Evolutionary conservation across 768 basidiomycete species (phyloP), one percentile per base, ranked within the genome.

Genomic region (Pisolithus sp.): DNA sequence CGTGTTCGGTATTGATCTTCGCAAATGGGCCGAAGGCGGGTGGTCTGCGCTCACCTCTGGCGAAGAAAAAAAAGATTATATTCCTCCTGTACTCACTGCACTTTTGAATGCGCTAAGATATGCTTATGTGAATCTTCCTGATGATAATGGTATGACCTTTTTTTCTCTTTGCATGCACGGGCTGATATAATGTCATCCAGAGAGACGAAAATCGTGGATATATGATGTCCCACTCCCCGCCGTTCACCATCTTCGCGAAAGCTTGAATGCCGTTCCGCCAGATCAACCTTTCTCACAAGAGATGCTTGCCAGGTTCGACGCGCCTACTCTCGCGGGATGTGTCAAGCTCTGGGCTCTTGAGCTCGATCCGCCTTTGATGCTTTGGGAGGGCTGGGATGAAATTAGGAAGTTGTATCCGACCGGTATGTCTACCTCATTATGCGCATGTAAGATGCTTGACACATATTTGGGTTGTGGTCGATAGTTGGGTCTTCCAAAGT

Each of bases 351-450:
- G 92, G 89, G 64, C 85, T 21, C 74, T 96, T n/a, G 94, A 98
- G 66, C 78, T 98, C 24, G 83, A 92, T 62, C 89, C 91, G 7
- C 93, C 95, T 24, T 66, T 96, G 10, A 78, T 82, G 17, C 71
- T 88, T 44, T 95, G 85, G 76, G 91, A 94, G 60, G 82, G 86
- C 42, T 98, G 93, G 89, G 92, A 94, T 40, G 93, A 96, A 28
- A 75, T 94, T 54, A 79, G 89, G 50, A 85, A 82, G 56, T 57
- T 96, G n/a, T 97, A 96, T 61, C 92, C 91, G 5, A 77, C 73
- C 34, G 79, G 77, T 76, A 46, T 28, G 74, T 59, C 18, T 17
- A 9, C 12, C 21, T 30, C 46, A 52, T 49, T 50, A 26, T 44
- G 7, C n/a, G 13, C 15, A 23, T 23, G 2, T 24, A 15, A 6